Evolutionary conservation across 1,139 yeast genomes (phyloP), one percentile per base, ranked within the genome.

Genomic region (Candida albicans): DNA sequence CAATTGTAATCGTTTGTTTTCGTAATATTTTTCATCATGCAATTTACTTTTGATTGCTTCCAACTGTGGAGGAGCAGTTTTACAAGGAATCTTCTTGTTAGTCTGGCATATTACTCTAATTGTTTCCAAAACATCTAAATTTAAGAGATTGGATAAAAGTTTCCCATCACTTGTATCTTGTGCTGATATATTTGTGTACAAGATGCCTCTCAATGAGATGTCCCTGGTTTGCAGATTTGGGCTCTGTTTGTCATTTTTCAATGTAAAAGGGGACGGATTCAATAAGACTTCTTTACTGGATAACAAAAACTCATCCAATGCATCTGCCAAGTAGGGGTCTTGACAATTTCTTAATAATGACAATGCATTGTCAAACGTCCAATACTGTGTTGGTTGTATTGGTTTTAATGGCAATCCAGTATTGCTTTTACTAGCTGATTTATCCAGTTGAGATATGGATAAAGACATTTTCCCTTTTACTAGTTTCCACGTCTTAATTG

Each of bases 341-440:
- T 57, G 59, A 36, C 64, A 56, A n/a, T 63, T 54, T 43, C 56
- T 57, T 41, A 75, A 53, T 12, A 73, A 55, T 4, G 65, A 51
- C 34, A 69, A 58, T 2, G 75, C 77, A 52, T 68, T 71, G 40
- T 67, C 73, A 48, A 74, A 68, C 0, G 74, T 68, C 80, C 80
- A 66, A 33, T 58, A 55, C 43, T 67, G 70, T 2, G 71, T 68
- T 13, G 75, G 74, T 41, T 68, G 68, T 35, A 64, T 60, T 24
- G 70, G 66, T 49, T 63, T 66, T 47, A 64, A 55, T 10, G 60
- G 61, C 29, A 50, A 45, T 43, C 45, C 42, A 39, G 25, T 18
- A 10, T 15, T 24, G 12, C 22, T 33, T 26, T 33, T 40, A 27
- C 33, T 33, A 13, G 26, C 30, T 31, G 30, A 15, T 14, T 29